Evolutionary conservation across 306 rosid species (phyloP).

Genomic region (Hippophae gyantsensis): DNA sequence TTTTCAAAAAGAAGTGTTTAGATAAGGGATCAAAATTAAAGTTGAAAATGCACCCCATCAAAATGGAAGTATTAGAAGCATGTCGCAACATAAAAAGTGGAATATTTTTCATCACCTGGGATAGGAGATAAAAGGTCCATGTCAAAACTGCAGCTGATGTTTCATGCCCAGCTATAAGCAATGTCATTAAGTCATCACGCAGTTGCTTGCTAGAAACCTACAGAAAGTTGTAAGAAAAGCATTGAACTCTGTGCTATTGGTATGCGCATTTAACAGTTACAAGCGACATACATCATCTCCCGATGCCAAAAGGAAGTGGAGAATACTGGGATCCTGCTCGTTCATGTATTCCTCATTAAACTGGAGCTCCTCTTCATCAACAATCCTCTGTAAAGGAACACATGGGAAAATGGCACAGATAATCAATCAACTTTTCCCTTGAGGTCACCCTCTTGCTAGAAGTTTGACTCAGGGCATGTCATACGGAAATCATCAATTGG

Average conservation of each 20-base stretch:
- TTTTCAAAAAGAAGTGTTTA: background rate
- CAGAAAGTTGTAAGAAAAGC: constrained; percentile 16
- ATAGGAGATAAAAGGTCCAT: constrained; percentile 93
- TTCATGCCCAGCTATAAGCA: constrained; percentile 99
- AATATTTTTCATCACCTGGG: constrained; percentile 39
- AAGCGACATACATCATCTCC: constrained; percentile 74
- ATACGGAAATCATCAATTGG: no score
- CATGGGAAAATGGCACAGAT: constrained; percentile 7
- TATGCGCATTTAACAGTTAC: background rate
- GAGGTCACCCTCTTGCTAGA: no score
- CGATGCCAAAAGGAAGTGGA: constrained; percentile 89
- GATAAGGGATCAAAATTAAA: background rate
- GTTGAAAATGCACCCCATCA: background rate
- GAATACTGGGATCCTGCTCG: constrained; percentile 93
- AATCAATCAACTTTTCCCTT: background rate
- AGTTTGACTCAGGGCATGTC: no score
- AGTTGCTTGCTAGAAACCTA: constrained; percentile 98
- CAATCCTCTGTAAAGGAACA: constrained; percentile 69
- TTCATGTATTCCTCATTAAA: constrained; percentile 93
- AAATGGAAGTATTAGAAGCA: background rate
- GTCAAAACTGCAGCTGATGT: constrained; percentile 97
- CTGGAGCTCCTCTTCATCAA: constrained; percentile 93
- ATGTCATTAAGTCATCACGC: constrained; percentile 95
- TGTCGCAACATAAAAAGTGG: background rate
- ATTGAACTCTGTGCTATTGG: constrained; percentile 8